Base-by-base conservation (phyloP, 2,329 filamentous ascomycete species). In the Penicillium carneum region DNA sequence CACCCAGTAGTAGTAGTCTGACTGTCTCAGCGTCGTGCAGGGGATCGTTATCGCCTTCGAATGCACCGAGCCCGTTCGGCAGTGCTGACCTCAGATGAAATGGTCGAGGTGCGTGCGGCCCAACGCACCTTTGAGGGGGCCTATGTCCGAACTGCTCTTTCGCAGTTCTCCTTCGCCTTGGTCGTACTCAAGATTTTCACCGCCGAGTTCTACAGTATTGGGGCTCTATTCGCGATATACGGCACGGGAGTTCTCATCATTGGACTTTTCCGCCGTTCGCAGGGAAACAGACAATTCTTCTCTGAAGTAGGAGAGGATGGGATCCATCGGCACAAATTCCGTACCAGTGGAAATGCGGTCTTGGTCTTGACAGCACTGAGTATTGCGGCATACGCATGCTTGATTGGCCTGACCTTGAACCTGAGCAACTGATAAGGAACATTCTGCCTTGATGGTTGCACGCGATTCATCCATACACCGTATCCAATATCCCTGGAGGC, bases 141-240 rank as follows among this genome's bases (percentile, higher is more conserved):
- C 23, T 99, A 98, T 79, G 90, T 97, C 73, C 91, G 95, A 63
- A 99, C 95, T 0, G 93, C 94, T 2, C 87, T 99, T 20, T 92
- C 91, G 3, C 93, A 98, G 74, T 98, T 98, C 82, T 94, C 91
- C 59, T 98, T 99, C 77, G 89, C 94, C 20, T 88, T 99, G 51
- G 89, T 99, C 65, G 91, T 99, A 54, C 87, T 97, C 69, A 97
- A 96, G 81, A 96, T 99, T 78, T 98, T 99, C 81, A 97, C 93
- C 9, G 86, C 89, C 54, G 95, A 98, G 75, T 98, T 99, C 82
- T 98, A 98, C 80, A 88, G 90, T 69, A 97, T 97, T 65, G 95
- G 95, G n/a, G 95, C 95, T 7, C 84, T 99, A 34, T 97, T 97
- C 75, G 93, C 95, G 45, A 88, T 92, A 50, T 98, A 98, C 74